Percentiles rank a stretch among this genome's conserved stretches.
Evolutionary conservation across 2,329 filamentous ascomycete genomes (phyloP).

Genomic region (Verticillium klebahnii): DNA sequence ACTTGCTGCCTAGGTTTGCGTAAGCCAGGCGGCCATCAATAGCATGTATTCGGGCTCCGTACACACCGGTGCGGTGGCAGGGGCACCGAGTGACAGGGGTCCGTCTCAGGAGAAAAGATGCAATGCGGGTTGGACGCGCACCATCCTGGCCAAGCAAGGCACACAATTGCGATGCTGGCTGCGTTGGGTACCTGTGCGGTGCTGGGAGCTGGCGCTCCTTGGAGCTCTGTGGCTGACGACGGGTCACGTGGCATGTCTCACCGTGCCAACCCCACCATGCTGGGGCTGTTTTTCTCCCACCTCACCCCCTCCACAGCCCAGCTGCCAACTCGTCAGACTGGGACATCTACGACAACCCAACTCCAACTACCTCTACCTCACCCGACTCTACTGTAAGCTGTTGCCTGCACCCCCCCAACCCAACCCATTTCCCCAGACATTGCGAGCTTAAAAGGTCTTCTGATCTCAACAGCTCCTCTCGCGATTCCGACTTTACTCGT

Average conservation of each 20-base stretch:
- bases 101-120: not conserved
- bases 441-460: slow-evolving; percentile 7
- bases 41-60: not conserved
- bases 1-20: not conserved
- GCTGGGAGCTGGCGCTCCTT: not conserved
- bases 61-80: not conserved
- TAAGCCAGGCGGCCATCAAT: not conserved
- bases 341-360: slow-evolving; percentile 9
- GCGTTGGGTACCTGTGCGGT: not conserved
- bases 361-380: slow-evolving; percentile 10
- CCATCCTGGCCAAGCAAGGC: not conserved
- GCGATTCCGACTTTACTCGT: not conserved
- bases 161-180: not conserved
- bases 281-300: slow-evolving; percentile 16
- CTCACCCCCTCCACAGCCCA: slow-evolving; percentile 9
- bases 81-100: not conserved
- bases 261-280: slow-evolving; percentile 15
- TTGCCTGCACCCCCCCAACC: slow-evolving; percentile 4
- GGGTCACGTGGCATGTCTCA: slow-evolving; percentile 14
- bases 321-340: slow-evolving; percentile 10
- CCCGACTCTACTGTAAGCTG: slow-evolving; percentile 8
- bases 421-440: slow-evolving; percentile 8
- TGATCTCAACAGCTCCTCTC: not conserved
- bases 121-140: not conserved
- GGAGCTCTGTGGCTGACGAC: not conserved